Base-by-base conservation (phyloP, 768 basidiomycete species). In the Mycena chlorophos region DNA sequence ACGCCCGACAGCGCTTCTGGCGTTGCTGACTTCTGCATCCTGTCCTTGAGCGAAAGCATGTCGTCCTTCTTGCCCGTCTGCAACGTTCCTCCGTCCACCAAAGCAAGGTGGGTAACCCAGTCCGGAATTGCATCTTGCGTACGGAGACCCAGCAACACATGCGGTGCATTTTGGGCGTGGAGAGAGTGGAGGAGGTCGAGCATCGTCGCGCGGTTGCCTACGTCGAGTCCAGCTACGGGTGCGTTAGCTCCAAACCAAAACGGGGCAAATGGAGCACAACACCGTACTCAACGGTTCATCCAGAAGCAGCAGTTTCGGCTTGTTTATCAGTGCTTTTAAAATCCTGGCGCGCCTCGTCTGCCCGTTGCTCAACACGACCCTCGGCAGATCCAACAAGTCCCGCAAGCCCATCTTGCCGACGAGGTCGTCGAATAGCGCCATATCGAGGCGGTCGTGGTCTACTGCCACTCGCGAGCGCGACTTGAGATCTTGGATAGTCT, bases 311-410 rank as follows among this genome's bases (percentile, higher is more conserved):
- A 98, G 66, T 57, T 86, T 80, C 0, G 94, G 92, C 42, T 80
- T 77, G 17, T 70, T 74, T 28, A 98, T 66, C 8, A 98, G 69
- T 0, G 90, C 89, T 60, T 86, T 83, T 8, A 90, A 77, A 45
- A 99, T 89, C 42, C 94, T 75, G 4, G 94, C 94, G 17, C 92
- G 74, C 34, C 95, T 75, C 27, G 88, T 98, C 74, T 99, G 95
- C 0, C 96, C 96, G 64, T 95, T 96, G 58, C 89, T 91, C 49
- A 98, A 69, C 0, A 91, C 91, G 6, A 98, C 78, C 3, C 91
- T 67, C 0, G 96, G 96, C 4, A 96, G 65, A 65, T 94, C 87
- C n/a, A 98, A 74, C 23, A 95, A 71, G 4, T 75, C 61, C 2
- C 69, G 67, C 37, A 98, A 73, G 8, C 79, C 78, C 67, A 98